phyloP scores from a whole-genome alignment of 2,329 filamentous ascomycete species.

The Stenocarpella maydis region DNA sequence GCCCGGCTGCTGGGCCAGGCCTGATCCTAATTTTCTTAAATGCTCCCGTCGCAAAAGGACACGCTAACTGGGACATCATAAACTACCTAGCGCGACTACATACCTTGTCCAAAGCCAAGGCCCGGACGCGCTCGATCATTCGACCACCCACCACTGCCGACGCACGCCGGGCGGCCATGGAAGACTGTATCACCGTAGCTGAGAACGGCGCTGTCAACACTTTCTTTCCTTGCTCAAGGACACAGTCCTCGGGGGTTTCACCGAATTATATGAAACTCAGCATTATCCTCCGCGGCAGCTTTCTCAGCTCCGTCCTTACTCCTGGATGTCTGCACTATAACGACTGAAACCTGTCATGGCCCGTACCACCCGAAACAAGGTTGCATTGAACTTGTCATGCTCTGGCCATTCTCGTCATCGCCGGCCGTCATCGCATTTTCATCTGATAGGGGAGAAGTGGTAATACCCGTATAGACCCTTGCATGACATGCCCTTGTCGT shows the following conservation, averaged over 20 bases:
- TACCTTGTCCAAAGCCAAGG: slow-evolving; percentile 33
- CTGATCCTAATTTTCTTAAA: neutral
- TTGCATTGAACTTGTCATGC: neutral
- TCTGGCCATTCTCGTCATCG: neutral
- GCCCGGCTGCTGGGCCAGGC: slow-evolving; percentile 5
- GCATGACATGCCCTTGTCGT: neutral
- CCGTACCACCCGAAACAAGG: neutral
- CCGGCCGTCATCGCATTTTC: neutral
- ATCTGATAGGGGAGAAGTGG: neutral
- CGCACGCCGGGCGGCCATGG: neutral
- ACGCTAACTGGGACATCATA: slow-evolving; percentile 13
- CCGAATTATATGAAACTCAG: neutral
- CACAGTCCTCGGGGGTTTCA: slow-evolving; percentile 11
- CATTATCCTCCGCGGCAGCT: neutral
- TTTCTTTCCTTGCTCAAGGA: neutral
- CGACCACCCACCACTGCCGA: neutral
- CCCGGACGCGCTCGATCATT: neutral
- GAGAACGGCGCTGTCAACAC: neutral
- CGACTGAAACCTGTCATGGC: neutral
- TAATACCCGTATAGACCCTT: neutral
- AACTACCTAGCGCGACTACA: slow-evolving; percentile 31
- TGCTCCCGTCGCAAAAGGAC: neutral
- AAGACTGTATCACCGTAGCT: neutral
- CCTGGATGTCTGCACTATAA: neutral
- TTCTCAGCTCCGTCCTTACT: neutral